Evolutionary conservation across 2,329 filamentous ascomycete genomes (phyloP).

Genomic region (Exophiala sp.): DNA sequence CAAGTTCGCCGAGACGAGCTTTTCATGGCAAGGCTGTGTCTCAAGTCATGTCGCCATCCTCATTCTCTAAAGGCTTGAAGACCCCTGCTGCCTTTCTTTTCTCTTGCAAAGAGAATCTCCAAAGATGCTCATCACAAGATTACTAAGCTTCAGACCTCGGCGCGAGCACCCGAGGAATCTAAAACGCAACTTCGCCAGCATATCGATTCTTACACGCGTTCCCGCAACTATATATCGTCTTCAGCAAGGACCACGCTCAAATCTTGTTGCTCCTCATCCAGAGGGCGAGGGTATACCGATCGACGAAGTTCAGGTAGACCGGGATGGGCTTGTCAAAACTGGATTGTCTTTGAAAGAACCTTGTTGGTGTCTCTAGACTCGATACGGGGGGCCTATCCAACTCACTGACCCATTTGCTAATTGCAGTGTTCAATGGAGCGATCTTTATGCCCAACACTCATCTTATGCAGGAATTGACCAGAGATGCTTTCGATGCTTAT

Average conservation of each 20-base stretch:
- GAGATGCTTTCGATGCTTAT: slow-evolving; percentile 15
- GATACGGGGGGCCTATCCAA: slow-evolving; percentile 7
- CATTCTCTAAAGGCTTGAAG: slow-evolving; percentile 6
- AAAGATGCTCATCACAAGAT: slow-evolving; percentile 6
- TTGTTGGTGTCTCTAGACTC: slow-evolving; percentile 7
- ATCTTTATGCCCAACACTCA: slow-evolving; percentile 19
- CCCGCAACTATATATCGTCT: slow-evolving; percentile 19
- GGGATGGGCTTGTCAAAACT: slow-evolving; percentile 7
- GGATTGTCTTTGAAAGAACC: slow-evolving; percentile 9
- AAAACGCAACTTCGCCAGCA: slow-evolving; percentile 5
- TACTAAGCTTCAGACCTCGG: slow-evolving; percentile 5
- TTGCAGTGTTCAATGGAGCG: slow-evolving; percentile 14
- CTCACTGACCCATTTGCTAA: slow-evolving; percentile 5
- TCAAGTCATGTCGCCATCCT: slow-evolving; percentile 2
- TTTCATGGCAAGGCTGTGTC: slow-evolving; percentile 5
- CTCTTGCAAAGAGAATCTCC: slow-evolving; percentile 5
- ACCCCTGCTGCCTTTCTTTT: slow-evolving; percentile 6
- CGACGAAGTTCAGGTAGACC: slow-evolving; percentile 2
- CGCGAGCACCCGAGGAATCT: slow-evolving; percentile 4
- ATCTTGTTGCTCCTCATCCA: slow-evolving; percentile 6
- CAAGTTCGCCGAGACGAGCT: slow-evolving; percentile 6
- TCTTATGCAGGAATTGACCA: slow-evolving; percentile 18
- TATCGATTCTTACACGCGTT: slow-evolving; percentile 9
- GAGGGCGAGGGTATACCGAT: not conserved
- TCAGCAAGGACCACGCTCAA: slow-evolving; percentile 14